Evolutionary conservation across 2,329 filamentous ascomycete species (phyloP).

Genomic region (Coniochaeta sp.): DNA sequence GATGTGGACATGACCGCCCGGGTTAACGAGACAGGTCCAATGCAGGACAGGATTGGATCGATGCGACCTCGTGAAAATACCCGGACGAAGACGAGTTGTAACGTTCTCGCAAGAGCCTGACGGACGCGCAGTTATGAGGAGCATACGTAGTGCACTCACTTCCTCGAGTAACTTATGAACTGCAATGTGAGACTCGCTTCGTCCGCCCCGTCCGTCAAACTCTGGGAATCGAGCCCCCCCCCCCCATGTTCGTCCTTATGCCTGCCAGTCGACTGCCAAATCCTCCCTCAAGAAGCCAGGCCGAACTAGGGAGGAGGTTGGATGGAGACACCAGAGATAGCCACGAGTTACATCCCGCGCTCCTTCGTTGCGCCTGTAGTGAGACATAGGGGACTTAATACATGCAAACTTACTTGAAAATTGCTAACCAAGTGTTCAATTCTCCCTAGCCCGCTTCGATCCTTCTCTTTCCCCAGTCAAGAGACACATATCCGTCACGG

Average conservation of each 20-base stretch:
- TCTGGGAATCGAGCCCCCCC: not conserved
- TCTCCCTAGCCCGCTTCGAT: not conserved
- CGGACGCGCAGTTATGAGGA: not conserved
- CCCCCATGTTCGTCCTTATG: not conserved
- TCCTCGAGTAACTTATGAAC: not conserved
- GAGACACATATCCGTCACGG: not conserved
- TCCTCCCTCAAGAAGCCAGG: not conserved
- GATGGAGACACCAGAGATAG: not conserved
- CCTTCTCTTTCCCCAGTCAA: not conserved
- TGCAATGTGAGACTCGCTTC: not conserved
- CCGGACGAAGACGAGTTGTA: not conserved
- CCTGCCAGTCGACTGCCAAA: not conserved
- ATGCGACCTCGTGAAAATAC: not conserved
- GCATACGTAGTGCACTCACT: not conserved
- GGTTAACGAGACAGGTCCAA: not conserved
- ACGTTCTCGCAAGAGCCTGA: not conserved
- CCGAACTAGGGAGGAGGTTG: not conserved
- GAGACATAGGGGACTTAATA: too few species aligned
- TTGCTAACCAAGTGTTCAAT: not conserved
- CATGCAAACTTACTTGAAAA: not conserved
- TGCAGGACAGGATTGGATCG: not conserved
- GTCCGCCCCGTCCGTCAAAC: not conserved
- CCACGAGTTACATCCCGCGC: not conserved
- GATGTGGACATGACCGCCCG: not conserved
- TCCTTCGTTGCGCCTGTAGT: too few species aligned